Evolutionary conservation across 345 rosid species (phyloP).

Genomic region (Reutealis trisperma): DNA sequence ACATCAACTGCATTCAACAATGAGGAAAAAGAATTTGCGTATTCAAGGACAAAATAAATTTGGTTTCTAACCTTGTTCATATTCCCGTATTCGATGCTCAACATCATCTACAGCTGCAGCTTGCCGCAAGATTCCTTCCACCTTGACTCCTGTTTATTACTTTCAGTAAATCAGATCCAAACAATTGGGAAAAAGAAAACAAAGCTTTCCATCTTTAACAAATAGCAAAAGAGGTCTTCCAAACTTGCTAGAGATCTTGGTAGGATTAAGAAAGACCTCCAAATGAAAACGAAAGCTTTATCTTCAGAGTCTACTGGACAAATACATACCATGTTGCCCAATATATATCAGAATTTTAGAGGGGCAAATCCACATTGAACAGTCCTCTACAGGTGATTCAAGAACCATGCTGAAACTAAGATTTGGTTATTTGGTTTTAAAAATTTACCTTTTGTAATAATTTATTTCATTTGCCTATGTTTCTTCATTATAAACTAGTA

Average conservation of each 20-base stretch:
- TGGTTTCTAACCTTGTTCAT: slow-evolving; percentile 72
- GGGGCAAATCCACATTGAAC: too few relatives aligned
- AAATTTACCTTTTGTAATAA: too few relatives aligned
- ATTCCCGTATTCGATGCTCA: slow-evolving; percentile 81
- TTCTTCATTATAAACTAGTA: too few relatives aligned
- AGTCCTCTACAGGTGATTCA: too few relatives aligned
- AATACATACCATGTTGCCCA: too few relatives aligned
- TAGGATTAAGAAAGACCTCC: not conserved
- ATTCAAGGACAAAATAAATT: slow-evolving; percentile 10
- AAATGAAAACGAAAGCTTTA: not conserved
- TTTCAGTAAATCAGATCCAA: slow-evolving; percentile 31
- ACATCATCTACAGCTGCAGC: slow-evolving; percentile 99
- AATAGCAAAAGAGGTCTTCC: not conserved
- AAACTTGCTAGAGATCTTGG: not conserved
- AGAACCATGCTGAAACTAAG: too few relatives aligned
- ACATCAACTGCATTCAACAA: slow-evolving; percentile 1
- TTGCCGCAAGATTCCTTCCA: slow-evolving; percentile 96
- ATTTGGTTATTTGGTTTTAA: too few relatives aligned
- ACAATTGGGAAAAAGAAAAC: not conserved
- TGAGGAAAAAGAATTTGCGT: slow-evolving; percentile 10
- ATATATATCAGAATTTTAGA: too few relatives aligned
- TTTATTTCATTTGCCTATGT: too few relatives aligned
- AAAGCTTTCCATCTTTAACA: not conserved
- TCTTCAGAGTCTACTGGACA: too few relatives aligned
- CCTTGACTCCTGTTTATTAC: slow-evolving; percentile 64